Base-by-base conservation (phyloP, 495 filamentous ascomycete genomes). In the Daldinia vernicosa region DNA sequence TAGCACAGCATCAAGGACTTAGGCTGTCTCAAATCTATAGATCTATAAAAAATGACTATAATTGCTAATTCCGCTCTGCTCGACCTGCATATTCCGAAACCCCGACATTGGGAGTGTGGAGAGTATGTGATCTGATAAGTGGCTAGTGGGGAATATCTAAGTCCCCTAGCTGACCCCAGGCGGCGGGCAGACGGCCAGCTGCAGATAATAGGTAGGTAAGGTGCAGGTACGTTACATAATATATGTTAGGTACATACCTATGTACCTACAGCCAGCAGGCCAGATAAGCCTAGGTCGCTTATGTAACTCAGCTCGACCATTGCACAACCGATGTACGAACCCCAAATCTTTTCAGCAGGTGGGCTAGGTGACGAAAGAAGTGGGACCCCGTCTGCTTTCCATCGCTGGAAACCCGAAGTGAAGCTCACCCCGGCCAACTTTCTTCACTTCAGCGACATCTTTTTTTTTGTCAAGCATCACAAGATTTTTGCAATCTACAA, bases 361-460 rank as follows among this genome's bases (percentile, higher is more conserved):
- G 22, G 56, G 53, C 53, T 56, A 30, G 30, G 58, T 69, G 66
- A 69, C 64, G 66, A 62, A 69, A 63, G 51, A 56, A 61, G 67
- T 66, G 55, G 61, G 26, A 32, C 40, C 22, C 22, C 30, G 24
- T 53, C 47, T 6, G 17, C 57, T 52, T 60, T 39, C 60, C 43
- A n/a, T 66, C 54, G 47, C 43, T 43, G 47, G 47, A 56, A 33
- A 56, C 53, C 53, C 30, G 37, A 67, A 54, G 35, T 61, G 57
- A 70, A 70, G 67, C 67, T 70, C 61, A 66, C 67, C 67, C 43
- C 28, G 33, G 40, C 43, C 56, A 40, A 40, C 60, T 57, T 56
- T 19, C 19, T 62, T 33, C 53, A 15, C 15, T 22, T 40, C 43
- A 24, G n/a, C 8, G 22, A 56, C 57, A 62, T 52, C 8, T 45